These are phyloP conservation scores for Aspergillus viridinutans DNA, from an alignment of 2,329 filamentous ascomycete genomes.

Conservation along the genomic window DNA sequence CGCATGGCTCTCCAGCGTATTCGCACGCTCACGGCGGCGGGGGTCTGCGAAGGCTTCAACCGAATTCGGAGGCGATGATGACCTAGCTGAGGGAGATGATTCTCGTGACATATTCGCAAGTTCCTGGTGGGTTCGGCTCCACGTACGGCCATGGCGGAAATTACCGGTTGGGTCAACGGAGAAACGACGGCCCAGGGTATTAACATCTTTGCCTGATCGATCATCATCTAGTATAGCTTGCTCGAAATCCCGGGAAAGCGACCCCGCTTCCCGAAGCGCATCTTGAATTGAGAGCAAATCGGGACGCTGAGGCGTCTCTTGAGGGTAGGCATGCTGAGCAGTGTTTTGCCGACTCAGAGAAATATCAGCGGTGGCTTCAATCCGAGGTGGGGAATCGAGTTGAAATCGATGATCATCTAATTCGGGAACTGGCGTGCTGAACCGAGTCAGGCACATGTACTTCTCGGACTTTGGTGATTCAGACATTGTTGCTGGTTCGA, in stretches of 20 bases:
- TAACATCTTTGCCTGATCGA: slow-evolving; percentile 32
- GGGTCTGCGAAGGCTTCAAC: slow-evolving; percentile 95
- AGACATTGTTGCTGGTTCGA: slow-evolving; percentile 34
- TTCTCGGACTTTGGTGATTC: slow-evolving; percentile 62
- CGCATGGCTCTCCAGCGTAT: slow-evolving; percentile 59
- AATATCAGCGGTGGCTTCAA: slow-evolving; percentile 36
- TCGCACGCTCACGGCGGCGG: slow-evolving; percentile 72
- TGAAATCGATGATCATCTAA: slow-evolving; percentile 78
- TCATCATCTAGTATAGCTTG: slow-evolving; percentile 79
- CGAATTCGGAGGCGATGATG: slow-evolving; percentile 86
- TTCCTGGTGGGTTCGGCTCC: slow-evolving; percentile 37
- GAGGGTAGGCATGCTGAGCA: slow-evolving; percentile 45
- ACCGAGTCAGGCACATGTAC: slow-evolving; percentile 55
- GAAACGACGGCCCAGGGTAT: slow-evolving; percentile 33
- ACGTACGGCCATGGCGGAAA: slow-evolving; percentile 30
- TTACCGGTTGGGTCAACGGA: slow-evolving; percentile 41
- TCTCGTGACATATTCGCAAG: slow-evolving; percentile 40
- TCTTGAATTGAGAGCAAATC: slow-evolving; percentile 46
- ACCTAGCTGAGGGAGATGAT: slow-evolving; percentile 57
- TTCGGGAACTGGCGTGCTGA: slow-evolving; percentile 60
- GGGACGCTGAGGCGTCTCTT: slow-evolving; percentile 47
- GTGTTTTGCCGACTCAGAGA: slow-evolving; percentile 32
- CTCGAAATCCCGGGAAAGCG: slow-evolving; percentile 76
- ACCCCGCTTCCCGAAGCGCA: slow-evolving; percentile 39
- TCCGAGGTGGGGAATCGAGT: slow-evolving; percentile 33